A percentile compares a stretch with the other conserved stretches of the same genome.
These are phyloP conservation scores for Taphrina wiesneri DNA, from an alignment of 1,139 yeast species.

Conservation along the genomic window DNA sequence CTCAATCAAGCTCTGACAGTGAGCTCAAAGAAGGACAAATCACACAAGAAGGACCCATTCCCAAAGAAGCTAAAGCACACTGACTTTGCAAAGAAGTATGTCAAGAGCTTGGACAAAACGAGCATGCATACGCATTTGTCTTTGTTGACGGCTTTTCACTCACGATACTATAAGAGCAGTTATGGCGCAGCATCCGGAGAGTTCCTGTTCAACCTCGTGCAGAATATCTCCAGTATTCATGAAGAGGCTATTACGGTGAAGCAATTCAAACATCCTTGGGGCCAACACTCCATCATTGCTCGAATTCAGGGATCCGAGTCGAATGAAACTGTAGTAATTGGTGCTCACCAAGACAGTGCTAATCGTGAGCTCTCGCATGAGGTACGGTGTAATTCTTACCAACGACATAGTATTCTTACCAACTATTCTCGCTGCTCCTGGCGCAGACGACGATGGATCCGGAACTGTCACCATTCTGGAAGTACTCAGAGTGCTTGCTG, in stretches of 20 bases:
- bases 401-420: conserved; percentile 57
- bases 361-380: conserved; percentile 47
- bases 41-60: conserved; percentile 45
- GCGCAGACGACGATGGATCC: conserved; percentile 94
- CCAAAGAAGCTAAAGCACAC: conserved; percentile 54
- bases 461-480: conserved; percentile 82
- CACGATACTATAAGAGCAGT: conserved; percentile 77
- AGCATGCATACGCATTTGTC: conserved; percentile 59
- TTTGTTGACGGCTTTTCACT: conserved; percentile 66
- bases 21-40: conserved; percentile 39
- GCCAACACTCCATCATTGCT: conserved; percentile 59
- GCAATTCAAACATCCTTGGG: conserved; percentile 58
- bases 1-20: conserved; percentile 21
- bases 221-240: conserved; percentile 47
- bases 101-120: conserved; percentile 51
- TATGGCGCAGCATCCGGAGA: conserved; percentile 69
- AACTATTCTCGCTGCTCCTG: conserved; percentile 74
- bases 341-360: conserved; percentile 87
- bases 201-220: conserved; percentile 63
- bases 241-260: conserved; percentile 46
- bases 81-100: conserved; percentile 51
- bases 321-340: conserved; percentile 64
- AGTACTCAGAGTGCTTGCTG: conserved; percentile 63
- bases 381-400: background rate
- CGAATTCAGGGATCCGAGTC: conserved; percentile 49